These are phyloP conservation scores for Geosmithia flava DNA, from an alignment of 2,329 filamentous ascomycete species.

Conservation along the genomic window DNA sequence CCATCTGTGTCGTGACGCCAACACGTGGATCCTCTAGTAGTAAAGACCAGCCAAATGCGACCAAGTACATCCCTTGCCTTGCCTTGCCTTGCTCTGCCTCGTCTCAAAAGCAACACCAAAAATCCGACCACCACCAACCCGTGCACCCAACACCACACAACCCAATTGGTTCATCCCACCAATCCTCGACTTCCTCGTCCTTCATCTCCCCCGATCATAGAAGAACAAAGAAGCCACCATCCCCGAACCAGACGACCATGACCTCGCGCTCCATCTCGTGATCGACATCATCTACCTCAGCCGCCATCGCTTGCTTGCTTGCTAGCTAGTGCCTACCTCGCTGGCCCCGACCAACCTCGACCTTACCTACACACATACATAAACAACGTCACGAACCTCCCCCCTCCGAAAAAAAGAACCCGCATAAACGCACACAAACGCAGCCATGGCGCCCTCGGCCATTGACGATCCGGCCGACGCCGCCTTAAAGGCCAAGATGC, in stretches of 20 bases:
- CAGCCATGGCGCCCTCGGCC: constrained; percentile 40
- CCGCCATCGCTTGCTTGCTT: constrained; percentile 2
- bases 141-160: background rate
- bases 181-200: background rate
- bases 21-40: background rate
- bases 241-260: constrained; percentile 8
- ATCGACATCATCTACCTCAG: background rate
- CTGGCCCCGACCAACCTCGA: too few species aligned
- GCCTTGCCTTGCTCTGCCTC: background rate
- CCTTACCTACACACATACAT: background rate
- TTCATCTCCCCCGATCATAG: background rate
- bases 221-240: background rate
- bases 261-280: constrained; percentile 1
- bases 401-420: too few species aligned
- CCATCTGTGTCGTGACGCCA: background rate
- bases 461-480: constrained; percentile 27
- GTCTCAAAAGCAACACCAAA: background rate
- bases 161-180: background rate
- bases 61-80: background rate
- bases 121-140: background rate
- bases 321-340: background rate
- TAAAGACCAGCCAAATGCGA: too few species aligned
- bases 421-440: background rate
- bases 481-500: constrained; percentile 4
- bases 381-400: background rate